These are phyloP conservation scores for Syzygium jambos DNA, from an alignment of 345 rosid genomes.

Conservation along the genomic window DNA sequence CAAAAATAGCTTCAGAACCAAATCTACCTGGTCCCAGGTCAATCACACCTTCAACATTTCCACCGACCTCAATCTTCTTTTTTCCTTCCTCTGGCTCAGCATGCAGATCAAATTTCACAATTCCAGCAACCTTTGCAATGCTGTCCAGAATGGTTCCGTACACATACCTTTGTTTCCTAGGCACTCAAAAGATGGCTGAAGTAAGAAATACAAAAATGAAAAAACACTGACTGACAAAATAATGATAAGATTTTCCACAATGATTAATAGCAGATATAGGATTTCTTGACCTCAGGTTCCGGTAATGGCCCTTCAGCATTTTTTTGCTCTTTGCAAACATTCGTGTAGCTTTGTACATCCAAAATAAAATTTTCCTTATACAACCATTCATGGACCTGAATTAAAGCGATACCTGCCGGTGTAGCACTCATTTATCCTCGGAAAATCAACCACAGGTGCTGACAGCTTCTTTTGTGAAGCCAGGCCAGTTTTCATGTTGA, in stretches of 20 bases:
- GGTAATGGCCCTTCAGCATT: neutral
- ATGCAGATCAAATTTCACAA: constrained; percentile 83
- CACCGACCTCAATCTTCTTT: constrained; percentile 68
- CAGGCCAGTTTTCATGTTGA: constrained; percentile 77
- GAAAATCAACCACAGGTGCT: constrained; percentile 80
- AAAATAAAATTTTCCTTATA: neutral
- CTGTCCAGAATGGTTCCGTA: constrained; percentile 81
- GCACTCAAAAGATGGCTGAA: neutral
- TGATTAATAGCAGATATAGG: too few relatives aligned
- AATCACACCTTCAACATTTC: constrained; percentile 79
- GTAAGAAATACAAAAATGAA: neutral
- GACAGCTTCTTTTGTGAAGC: constrained; percentile 84
- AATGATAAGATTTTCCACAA: neutral
- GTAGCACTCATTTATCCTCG: constrained; percentile 72
- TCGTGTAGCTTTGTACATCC: neutral
- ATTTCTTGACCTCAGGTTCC: neutral
- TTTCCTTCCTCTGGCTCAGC: constrained; percentile 68
- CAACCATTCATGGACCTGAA: neutral
- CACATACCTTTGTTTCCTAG: constrained; percentile 87
- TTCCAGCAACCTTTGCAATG: constrained; percentile 68
- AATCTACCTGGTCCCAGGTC: constrained; percentile 76
- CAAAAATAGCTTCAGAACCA: constrained; percentile 93
- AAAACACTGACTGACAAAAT: neutral
- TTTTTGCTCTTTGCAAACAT: neutral
- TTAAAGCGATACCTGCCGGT: constrained; percentile 57